Conservation (phyloP, 345 rosid species). For the Cochlearia excelsa region DNA sequence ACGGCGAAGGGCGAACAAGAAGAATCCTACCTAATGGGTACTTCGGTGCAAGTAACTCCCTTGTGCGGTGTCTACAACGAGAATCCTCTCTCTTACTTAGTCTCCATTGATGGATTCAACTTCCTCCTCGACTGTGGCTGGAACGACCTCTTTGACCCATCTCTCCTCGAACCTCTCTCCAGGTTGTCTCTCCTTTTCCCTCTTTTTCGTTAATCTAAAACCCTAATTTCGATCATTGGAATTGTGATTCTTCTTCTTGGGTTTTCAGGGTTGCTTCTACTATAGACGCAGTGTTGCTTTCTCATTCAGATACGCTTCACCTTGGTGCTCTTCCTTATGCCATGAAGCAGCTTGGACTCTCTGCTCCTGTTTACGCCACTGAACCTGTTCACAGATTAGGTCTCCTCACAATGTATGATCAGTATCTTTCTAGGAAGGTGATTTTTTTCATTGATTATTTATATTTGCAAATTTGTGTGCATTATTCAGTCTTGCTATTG, state of each 20-base stretch:
- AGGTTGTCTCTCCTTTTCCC: conserved; percentile 37
- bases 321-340: conserved; percentile 96
- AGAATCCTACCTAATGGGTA: conserved; percentile 52
- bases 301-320: conserved; percentile 87
- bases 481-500: not conserved
- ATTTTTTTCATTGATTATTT: not conserved
- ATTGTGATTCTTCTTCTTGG: conserved; percentile 1
- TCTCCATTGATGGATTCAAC: conserved; percentile 84
- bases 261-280: conserved; percentile 67
- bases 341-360: conserved; percentile 76
- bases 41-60: conserved; percentile 84
- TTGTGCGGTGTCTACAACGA: conserved; percentile 89
- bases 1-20: conserved; percentile 6
- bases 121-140: conserved; percentile 94
- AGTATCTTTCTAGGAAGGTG: conserved; percentile 83
- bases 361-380: conserved; percentile 80
- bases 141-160: conserved; percentile 89
- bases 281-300: conserved; percentile 80
- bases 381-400: conserved; percentile 85
- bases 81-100: conserved; percentile 83
- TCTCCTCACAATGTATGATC: conserved; percentile 93
- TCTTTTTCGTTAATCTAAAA: not conserved
- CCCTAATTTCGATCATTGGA: not conserved
- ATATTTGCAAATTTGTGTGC: not conserved
- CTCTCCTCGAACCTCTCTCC: conserved; percentile 88